Evolutionary conservation across 1,139 yeast genomes (phyloP).

Genomic region (Groenewaldozyma auringiensis): DNA sequence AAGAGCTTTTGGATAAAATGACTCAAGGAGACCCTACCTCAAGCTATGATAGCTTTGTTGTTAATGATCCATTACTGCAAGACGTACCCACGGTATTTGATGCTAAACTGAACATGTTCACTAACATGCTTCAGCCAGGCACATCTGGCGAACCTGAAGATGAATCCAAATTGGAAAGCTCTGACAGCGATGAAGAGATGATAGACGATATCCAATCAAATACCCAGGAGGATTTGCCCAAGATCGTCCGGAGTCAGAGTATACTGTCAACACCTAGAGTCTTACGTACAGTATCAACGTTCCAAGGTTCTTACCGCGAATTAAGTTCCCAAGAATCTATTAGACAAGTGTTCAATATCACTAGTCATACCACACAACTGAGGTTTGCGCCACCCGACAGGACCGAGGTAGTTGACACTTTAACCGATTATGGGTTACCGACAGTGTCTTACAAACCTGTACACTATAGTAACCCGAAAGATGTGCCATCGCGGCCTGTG

Average conservation of each 20-base stretch:
- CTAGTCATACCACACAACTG: not conserved
- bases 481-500: slow-evolving; percentile 49
- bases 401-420: slow-evolving; percentile 29
- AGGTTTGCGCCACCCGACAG: slow-evolving; percentile 19
- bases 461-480: slow-evolving; percentile 45
- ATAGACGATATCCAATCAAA: not conserved
- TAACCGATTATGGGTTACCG: slow-evolving; percentile 43
- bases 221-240: not conserved
- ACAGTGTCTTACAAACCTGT: slow-evolving; percentile 56
- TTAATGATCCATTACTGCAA: not conserved
- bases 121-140: slow-evolving; percentile 15
- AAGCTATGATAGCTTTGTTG: slow-evolving; percentile 4
- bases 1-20: slow-evolving; percentile 4
- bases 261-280: not conserved
- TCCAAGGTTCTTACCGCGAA: not conserved
- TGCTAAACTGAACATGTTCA: slow-evolving; percentile 11
- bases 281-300: not conserved
- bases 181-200: slow-evolving; percentile 2
- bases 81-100: slow-evolving; percentile 23
- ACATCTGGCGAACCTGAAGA: not conserved
- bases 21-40: not conserved
- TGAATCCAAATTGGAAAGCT: not conserved
- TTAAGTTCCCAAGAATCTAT: not conserved
- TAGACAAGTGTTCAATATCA: not conserved
- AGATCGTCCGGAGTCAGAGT: not conserved